Evolutionary conservation across 495 filamentous ascomycete species (phyloP).

Genomic region (Xylaria palmicola): DNA sequence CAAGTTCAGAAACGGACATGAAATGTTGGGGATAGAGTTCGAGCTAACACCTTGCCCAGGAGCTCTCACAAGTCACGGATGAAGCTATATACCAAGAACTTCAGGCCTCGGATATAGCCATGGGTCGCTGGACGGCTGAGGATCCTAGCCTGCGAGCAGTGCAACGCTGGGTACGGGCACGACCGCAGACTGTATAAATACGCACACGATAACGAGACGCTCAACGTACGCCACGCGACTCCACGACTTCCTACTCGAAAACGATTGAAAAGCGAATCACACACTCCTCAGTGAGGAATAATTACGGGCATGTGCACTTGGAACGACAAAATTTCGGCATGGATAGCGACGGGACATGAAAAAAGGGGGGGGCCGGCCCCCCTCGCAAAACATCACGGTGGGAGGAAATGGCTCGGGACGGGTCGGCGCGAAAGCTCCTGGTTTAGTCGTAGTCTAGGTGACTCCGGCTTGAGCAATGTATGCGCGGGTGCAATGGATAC

Average conservation of each 20-base stretch:
- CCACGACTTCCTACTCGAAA: neutral
- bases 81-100: slow-evolving; percentile 65
- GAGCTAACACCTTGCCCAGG: slow-evolving; percentile 46
- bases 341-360: neutral
- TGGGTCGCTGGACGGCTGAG: slow-evolving; percentile 73
- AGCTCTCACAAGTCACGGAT: slow-evolving; percentile 66
- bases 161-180: slow-evolving; percentile 51
- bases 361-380: neutral
- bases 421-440: slow-evolving; percentile 3
- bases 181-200: slow-evolving; percentile 31
- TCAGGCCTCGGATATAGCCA: slow-evolving; percentile 58
- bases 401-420: neutral
- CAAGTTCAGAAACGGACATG: neutral
- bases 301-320: neutral
- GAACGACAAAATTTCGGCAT: neutral
- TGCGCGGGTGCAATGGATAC: neutral
- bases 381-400: neutral
- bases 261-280: neutral
- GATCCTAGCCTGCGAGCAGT: slow-evolving; percentile 59
- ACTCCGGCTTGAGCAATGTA: slow-evolving; percentile 1
- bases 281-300: neutral
- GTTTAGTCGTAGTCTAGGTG: slow-evolving; percentile 11
- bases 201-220: slow-evolving; percentile 5
- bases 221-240: slow-evolving; percentile 3
- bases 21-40: neutral